Evolutionary conservation across 2,329 filamentous ascomycete species (phyloP), one percentile per base, ranked within the genome.

Genomic region (Fusarium caatingaense): DNA sequence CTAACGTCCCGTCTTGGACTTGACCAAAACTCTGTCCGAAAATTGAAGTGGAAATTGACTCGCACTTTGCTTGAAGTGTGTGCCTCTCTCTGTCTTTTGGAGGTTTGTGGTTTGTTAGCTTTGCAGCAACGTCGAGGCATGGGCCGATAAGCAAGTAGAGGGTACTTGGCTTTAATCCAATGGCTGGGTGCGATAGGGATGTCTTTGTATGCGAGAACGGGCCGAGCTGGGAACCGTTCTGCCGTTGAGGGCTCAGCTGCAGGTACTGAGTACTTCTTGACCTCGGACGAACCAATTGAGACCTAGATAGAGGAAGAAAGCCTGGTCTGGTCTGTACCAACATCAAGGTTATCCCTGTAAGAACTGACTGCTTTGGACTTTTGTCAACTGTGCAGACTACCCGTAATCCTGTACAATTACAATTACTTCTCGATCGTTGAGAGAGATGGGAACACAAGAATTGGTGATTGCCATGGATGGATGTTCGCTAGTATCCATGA

Each of bases 201-300:
- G 6, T 2, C n/a, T 60, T 46, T 54, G 42, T 42, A 51, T 62
- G 58, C 9, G 28, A 59, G 34, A 20, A 15, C 32, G 49, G 67
- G 63, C 54, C 62, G 57, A 56, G 56, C 47, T 64, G 51, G 50
- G 66, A 53, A 56, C 57, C 62, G 28, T 28, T 28, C 28, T 28
- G 28, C 28, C 28, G 57, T 71, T 60, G 58, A 50, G 40, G 41
- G 47, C 49, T 16, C 46, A 56, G 45, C 55, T 47, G 55, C 67
- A 67, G 67, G 68, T 70, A 68, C 47, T 50, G 9, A 34, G 60
- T 71, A 70, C 68, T 44, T 59, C n/a, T 23, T 11, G 4, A 23
- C 21, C 18, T 20, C 15, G 8, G 16, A 21, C 25, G 21, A 16
- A 18, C 41, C 20, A 51, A 55, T 63, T 55, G 40, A 28, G 47